Evolutionary conservation across 2,329 filamentous ascomycete species (phyloP).

Genomic region (Colletotrichum sp.): DNA sequence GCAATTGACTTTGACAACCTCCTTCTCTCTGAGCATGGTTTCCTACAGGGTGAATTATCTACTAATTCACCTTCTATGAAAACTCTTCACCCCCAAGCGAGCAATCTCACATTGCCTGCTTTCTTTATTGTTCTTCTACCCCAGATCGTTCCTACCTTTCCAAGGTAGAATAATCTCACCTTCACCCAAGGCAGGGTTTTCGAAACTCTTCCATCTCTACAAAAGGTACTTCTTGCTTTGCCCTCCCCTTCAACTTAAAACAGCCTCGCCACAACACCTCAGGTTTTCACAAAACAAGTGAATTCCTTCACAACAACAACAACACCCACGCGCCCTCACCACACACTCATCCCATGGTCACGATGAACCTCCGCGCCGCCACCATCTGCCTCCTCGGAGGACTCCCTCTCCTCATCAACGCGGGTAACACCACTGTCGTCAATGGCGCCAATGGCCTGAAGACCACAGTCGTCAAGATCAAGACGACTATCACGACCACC

Average conservation of each 20-base stretch:
- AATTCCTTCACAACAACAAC: neutral
- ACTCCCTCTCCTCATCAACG: neutral
- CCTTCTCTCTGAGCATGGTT: no score
- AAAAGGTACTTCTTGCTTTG: neutral
- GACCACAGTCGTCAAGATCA: neutral
- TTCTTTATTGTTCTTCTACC: neutral
- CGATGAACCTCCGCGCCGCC: neutral
- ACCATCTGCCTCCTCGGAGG: neutral
- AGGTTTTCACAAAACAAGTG: neutral
- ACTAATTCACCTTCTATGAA: neutral
- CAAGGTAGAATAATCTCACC: neutral
- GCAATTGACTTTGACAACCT: neutral
- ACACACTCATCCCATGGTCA: neutral
- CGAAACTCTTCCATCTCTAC: neutral
- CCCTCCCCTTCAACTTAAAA: neutral
- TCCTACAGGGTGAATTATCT: neutral
- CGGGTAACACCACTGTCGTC: neutral
- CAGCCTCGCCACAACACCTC: neutral
- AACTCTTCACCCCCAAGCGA: no score
- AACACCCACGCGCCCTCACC: rapidly evolving
- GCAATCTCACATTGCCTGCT: neutral
- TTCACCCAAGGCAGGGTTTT: neutral
- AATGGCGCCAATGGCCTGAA: neutral
- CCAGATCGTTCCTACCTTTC: neutral
- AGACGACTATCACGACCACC: neutral